Evolutionary conservation across 208 protist genomes (phyloP).

Genomic region (Acanthamoeba triangularis): DNA sequence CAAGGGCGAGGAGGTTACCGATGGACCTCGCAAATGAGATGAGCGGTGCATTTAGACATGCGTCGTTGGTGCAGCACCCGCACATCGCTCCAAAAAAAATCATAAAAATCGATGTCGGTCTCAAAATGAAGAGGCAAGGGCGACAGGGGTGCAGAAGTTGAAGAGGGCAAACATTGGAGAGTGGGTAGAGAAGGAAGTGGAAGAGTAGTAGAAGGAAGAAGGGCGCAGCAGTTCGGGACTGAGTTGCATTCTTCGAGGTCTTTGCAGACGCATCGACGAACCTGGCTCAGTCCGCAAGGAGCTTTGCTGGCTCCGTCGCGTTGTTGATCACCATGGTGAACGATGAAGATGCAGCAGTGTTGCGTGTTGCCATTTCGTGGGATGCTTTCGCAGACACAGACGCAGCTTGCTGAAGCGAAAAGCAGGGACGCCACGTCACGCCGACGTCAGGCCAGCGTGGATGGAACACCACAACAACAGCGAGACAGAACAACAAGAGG

Average conservation of each 20-base stretch:
- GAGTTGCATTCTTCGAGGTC: conserved; percentile 48
- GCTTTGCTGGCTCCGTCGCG: conserved; percentile 17
- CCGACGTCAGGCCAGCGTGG: too few species aligned
- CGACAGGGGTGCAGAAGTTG: background rate
- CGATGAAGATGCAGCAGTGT: too few species aligned
- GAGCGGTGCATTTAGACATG: conserved; percentile 7
- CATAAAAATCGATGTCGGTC: background rate
- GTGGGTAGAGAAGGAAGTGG: background rate
- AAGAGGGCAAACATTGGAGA: background rate
- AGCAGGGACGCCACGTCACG: too few species aligned
- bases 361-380: too few species aligned
- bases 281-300: conserved; percentile 69
- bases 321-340: too few species aligned
- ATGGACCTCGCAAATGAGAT: conserved; percentile 29
- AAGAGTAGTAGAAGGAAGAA: background rate
- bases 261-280: background rate
- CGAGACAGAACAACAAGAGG: background rate
- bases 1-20: background rate
- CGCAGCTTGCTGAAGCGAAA: too few species aligned
- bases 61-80: conserved; percentile 24
- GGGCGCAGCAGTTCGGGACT: background rate
- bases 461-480: background rate
- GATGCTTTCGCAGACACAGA: too few species aligned
- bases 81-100: conserved; percentile 7
- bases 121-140: background rate